Percentiles rank a stretch among this genome's conserved stretches.
Evolutionary conservation across 2,329 filamentous ascomycete species (phyloP).

Genomic region (Pestalotiopsis sp.): DNA sequence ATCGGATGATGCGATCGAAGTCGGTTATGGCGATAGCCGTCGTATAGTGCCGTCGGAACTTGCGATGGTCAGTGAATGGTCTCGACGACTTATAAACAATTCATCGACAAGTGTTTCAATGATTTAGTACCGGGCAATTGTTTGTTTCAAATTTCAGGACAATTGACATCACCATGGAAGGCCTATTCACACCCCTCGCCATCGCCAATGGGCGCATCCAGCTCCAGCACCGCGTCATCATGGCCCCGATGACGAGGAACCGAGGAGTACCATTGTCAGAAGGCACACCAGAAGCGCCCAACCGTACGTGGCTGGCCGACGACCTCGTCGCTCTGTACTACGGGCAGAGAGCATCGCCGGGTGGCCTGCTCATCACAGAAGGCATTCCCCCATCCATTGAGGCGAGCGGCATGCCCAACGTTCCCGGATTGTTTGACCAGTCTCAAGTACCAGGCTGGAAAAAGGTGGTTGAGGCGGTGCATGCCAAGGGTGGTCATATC

Average conservation of each 20-base stretch:
- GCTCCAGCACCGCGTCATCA: constrained; percentile 53
- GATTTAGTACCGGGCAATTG: too few relatives aligned
- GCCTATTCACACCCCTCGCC: constrained; percentile 44
- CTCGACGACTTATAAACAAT: too few relatives aligned
- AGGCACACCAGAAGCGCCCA: constrained; percentile 49
- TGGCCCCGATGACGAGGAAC: constrained; percentile 56
- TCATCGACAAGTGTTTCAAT: too few relatives aligned
- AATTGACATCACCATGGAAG: background rate
- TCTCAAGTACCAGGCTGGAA: constrained; percentile 60
- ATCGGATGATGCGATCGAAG: constrained; percentile 13
- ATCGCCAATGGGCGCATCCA: constrained; percentile 42
- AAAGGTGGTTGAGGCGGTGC: constrained; percentile 59
- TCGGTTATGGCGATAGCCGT: constrained; percentile 10
- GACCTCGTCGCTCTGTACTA: constrained; percentile 45
- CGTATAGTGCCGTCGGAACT: constrained; percentile 11
- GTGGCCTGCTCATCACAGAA: constrained; percentile 46
- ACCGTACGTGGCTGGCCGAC: constrained; percentile 50
- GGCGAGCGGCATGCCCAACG: constrained; percentile 38
- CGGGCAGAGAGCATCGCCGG: constrained; percentile 39
- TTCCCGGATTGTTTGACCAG: constrained; percentile 57
- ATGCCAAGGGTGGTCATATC: constrained; percentile 59
- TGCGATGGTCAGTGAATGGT: background rate
- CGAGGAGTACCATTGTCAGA: constrained; percentile 46
- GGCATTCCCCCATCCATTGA: constrained; percentile 49
- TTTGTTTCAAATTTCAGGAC: too few relatives aligned